phyloP scores from a whole-genome alignment of 2,329 filamentous ascomycete species.

The Didymosphaeria variabile region DNA sequence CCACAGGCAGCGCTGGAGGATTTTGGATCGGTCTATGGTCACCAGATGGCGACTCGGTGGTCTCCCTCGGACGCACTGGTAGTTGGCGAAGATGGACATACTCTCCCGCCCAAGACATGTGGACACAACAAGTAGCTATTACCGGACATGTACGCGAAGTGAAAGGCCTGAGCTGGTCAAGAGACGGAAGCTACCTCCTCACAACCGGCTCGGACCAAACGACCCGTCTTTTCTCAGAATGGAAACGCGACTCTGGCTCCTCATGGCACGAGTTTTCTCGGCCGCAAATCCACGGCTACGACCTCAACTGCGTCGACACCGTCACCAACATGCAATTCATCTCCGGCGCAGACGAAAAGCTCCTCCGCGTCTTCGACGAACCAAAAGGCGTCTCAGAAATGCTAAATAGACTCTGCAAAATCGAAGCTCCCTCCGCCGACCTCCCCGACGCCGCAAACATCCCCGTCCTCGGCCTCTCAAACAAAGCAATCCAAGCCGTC shows the following conservation, averaged over 20 bases:
- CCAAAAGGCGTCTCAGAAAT: slow-evolving; percentile 83
- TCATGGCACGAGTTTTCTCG: slow-evolving; percentile 97
- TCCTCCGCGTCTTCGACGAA: slow-evolving; percentile 94
- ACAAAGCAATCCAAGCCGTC: slow-evolving; percentile 79
- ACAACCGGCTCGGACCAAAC: slow-evolving; percentile 94
- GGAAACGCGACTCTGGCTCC: slow-evolving; percentile 63
- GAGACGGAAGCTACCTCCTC: slow-evolving; percentile 81
- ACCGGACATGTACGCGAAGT: slow-evolving; percentile 86
- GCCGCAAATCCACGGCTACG: slow-evolving; percentile 97
- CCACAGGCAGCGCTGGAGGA: slow-evolving; percentile 92
- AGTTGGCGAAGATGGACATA: slow-evolving; percentile 90
- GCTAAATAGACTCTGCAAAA: slow-evolving; percentile 72
- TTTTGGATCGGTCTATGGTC: slow-evolving; percentile 98
- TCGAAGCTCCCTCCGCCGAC: slow-evolving; percentile 46
- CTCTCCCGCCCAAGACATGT: slow-evolving; percentile 68
- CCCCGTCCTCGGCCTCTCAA: slow-evolving; percentile 92
- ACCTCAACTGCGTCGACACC: slow-evolving; percentile 90
- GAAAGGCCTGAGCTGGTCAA: slow-evolving; percentile 84
- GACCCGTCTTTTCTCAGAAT: slow-evolving; percentile 83
- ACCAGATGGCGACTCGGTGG: slow-evolving; percentile 76
- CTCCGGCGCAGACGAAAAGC: slow-evolving; percentile 95
- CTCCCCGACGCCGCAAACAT: slow-evolving; percentile 92
- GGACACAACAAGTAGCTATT: slow-evolving; percentile 79
- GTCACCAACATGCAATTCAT: slow-evolving; percentile 81
- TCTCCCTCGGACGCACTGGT: slow-evolving; percentile 87